Conservation (phyloP, 257 asterid species). For the Solanum bukasovii region DNA sequence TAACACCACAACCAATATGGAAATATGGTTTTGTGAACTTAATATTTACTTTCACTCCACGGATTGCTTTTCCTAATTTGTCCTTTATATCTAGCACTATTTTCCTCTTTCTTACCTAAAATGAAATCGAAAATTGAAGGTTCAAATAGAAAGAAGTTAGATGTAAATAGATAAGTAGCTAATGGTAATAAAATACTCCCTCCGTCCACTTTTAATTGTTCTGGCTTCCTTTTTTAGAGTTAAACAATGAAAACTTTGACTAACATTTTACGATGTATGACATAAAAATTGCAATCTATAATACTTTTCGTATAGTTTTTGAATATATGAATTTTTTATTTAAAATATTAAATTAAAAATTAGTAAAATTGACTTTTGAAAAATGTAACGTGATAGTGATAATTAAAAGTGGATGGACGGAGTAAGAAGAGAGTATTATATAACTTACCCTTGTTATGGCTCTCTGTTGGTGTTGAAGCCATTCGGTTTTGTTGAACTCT, state of each 20-base stretch:
- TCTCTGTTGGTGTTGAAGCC: neutral
- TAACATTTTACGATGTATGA: no score
- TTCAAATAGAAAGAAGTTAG: neutral
- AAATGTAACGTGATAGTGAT: no score
- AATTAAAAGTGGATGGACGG: no score
- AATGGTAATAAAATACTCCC: neutral
- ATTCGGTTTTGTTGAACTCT: neutral
- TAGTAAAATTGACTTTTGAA: no score
- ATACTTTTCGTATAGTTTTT: no score
- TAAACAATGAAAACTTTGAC: no score
- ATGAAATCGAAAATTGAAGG: neutral
- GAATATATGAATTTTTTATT: no score
- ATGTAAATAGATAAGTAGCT: neutral
- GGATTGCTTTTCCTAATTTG: neutral
- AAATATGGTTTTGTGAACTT: neutral
- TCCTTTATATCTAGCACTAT: neutral
- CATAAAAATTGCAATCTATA: no score
- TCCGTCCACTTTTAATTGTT: no score
- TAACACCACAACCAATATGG: neutral
- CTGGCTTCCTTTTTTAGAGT: no score
- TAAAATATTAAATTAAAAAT: no score
- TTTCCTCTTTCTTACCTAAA: neutral
- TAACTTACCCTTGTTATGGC: neutral
- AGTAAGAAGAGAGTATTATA: neutral
- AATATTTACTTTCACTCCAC: neutral